Percentiles rank a stretch among this genome's conserved stretches.
Evolutionary conservation across 1,284 basidiomycete species (phyloP).

Genomic region (Trichosporon sp.): DNA sequence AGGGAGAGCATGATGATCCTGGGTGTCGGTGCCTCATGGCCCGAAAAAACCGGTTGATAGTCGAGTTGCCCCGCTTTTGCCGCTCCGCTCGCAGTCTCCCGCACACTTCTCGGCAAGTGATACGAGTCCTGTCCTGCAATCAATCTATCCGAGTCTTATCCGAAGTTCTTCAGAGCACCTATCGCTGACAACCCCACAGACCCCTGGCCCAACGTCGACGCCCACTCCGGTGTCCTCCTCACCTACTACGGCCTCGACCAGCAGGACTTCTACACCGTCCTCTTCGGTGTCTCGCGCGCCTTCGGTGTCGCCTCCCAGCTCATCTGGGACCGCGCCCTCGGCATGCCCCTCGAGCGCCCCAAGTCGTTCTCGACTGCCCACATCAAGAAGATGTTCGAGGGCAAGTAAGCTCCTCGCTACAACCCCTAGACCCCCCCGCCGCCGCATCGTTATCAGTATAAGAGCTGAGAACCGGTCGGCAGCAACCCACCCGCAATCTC

Average conservation of each 20-base stretch:
- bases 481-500: not conserved
- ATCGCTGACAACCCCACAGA: constrained; percentile 32
- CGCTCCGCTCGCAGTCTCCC: constrained; percentile 3
- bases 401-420: constrained; percentile 34
- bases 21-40: constrained; percentile 3
- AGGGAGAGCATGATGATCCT: not conserved
- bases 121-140: not conserved
- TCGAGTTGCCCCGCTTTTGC: constrained; percentile 17
- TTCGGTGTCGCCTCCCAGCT: constrained; percentile 87
- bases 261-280: constrained; percentile 93
- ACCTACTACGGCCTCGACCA: constrained; percentile 75
- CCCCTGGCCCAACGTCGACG: constrained; percentile 82
- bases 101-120: not conserved
- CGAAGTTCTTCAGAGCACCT: not conserved
- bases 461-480: not conserved
- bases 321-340: constrained; percentile 94
- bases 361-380: constrained; percentile 59
- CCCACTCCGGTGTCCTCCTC: constrained; percentile 92
- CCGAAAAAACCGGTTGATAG: constrained; percentile 18
- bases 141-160: constrained; percentile 15
- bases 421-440: not conserved
- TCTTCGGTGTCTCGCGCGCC: constrained; percentile 94
- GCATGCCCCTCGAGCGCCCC: constrained; percentile 61
- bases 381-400: constrained; percentile 57
- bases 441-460: not conserved